Evolutionary conservation across 352 stramenopile genomes (phyloP).

Genomic region (Phytophthora pisi): DNA sequence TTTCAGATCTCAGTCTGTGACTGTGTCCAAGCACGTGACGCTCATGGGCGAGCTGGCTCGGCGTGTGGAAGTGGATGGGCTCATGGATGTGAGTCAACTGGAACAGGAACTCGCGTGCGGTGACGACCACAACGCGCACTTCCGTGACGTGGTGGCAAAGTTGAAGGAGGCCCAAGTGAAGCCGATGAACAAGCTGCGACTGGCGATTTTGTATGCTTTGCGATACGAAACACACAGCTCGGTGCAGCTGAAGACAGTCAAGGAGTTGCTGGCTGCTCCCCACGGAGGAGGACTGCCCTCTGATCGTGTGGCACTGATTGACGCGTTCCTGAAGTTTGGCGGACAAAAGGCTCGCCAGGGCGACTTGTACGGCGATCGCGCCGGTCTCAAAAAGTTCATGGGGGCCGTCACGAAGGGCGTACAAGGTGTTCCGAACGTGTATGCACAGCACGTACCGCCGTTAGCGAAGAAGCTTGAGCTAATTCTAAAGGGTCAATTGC

Average conservation of each 20-base stretch:
- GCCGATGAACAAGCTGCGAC: conserved; percentile 97
- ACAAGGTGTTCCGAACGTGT: conserved; percentile 97
- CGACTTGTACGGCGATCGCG: conserved; percentile 83
- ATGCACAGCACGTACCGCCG: conserved; percentile 98
- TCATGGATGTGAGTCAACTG: conserved; percentile 99
- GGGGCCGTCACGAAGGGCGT: conserved; percentile 94
- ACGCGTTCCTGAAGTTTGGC: conserved; percentile 76
- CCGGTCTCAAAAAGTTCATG: conserved; percentile 88
- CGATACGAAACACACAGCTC: conserved; percentile 95
- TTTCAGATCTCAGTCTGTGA: conserved; percentile 95
- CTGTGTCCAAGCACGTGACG: conserved; percentile 99
- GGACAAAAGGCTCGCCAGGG: conserved; percentile 64
- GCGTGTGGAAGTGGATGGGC: conserved; percentile 95
- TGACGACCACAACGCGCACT: conserved; percentile 85
- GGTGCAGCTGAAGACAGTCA: conserved; percentile 81
- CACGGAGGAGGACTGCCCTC: conserved; percentile 42
- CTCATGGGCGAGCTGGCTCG: conserved; percentile 98
- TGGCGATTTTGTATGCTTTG: conserved; percentile 98
- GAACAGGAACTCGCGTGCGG: conserved; percentile 93
- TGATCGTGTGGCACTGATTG: conserved; percentile 65
- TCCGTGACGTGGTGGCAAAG: conserved; percentile 81
- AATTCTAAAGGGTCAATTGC: conserved; percentile 80
- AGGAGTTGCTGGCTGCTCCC: conserved; percentile 61
- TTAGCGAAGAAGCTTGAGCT: conserved; percentile 94
- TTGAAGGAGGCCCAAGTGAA: conserved; percentile 89